A percentile compares a stretch with the other conserved stretches of the same genome.
Evolutionary conservation across 139 green algal species (phyloP).

Genomic region (Desmodesmus armatus): DNA sequence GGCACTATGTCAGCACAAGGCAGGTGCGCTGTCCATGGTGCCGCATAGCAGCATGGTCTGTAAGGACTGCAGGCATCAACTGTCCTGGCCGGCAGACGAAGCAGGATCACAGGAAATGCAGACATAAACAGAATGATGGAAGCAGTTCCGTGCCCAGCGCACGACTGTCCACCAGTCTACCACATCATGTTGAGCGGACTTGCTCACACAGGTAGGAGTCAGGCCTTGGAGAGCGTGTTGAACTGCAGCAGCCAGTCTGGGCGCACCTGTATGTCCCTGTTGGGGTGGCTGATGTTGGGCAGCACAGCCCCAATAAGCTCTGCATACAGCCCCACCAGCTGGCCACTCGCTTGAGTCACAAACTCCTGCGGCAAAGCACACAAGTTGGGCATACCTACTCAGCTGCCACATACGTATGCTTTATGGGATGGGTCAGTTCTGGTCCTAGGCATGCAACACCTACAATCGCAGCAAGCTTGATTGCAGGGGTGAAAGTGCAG

Average conservation of each 20-base stretch:
- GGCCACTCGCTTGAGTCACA: constrained; percentile 66
- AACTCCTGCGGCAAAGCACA: constrained; percentile 72
- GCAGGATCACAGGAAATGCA: too few relatives aligned
- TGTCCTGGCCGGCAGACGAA: not conserved
- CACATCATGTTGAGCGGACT: not conserved
- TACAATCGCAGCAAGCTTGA: too few relatives aligned
- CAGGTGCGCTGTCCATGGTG: not conserved
- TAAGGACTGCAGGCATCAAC: not conserved
- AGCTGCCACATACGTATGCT: not conserved
- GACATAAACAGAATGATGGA: not conserved
- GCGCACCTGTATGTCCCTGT: constrained; percentile 63
- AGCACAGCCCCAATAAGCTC: constrained; percentile 85
- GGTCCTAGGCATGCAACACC: too few relatives aligned
- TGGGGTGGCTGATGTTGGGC: constrained; percentile 79
- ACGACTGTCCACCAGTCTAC: too few relatives aligned
- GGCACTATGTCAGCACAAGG: not conserved
- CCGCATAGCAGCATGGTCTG: not conserved
- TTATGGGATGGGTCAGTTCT: not conserved
- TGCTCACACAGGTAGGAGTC: too few relatives aligned
- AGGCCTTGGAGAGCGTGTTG: too few relatives aligned
- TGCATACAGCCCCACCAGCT: constrained; percentile 81
- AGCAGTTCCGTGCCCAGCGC: too few relatives aligned
- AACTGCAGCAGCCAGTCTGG: too few relatives aligned
- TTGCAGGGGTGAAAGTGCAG: too few relatives aligned
- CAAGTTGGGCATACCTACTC: too few relatives aligned